Conservation (phyloP, 805 yeast species). For the Henningerozyma blattae region DNA sequence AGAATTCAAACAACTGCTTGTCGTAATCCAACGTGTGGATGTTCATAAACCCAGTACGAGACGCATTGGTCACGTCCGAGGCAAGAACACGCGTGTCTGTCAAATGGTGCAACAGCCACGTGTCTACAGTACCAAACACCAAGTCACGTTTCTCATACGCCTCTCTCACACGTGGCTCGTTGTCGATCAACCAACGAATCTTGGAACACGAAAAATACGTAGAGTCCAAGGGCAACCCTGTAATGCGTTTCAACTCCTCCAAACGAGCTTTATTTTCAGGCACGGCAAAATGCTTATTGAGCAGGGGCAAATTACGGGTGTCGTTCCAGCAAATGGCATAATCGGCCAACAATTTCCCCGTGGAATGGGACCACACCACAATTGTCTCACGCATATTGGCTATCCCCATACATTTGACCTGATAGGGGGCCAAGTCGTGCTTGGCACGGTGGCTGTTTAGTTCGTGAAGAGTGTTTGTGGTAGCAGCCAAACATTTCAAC, state of each 20-base stretch:
- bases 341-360: constrained; percentile 73
- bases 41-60: constrained; percentile 84
- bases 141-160: constrained; percentile 67
- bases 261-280: constrained; percentile 37
- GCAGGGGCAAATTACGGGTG: constrained; percentile 69
- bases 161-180: constrained; percentile 50
- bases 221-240: constrained; percentile 72
- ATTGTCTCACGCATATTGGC: constrained; percentile 97
- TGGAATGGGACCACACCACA: constrained; percentile 70
- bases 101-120: constrained; percentile 83
- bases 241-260: constrained; percentile 47
- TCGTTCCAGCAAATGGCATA: constrained; percentile 94
- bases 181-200: constrained; percentile 79
- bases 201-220: constrained; percentile 89
- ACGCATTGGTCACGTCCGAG: constrained; percentile 85
- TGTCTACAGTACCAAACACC: constrained; percentile 89
- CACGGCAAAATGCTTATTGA: constrained; percentile 36
- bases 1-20: constrained; percentile 58
- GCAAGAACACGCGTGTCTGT: constrained; percentile 59
- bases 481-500: constrained; percentile 62
- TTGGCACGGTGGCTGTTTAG: constrained; percentile 38
- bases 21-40: constrained; percentile 67
- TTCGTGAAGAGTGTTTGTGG: constrained; percentile 43
- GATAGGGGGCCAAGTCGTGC: constrained; percentile 39
- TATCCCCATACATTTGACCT: constrained; percentile 67